Evolutionary conservation across 2,329 filamentous ascomycete genomes (phyloP).

Genomic region (Sporothrix phasma): DNA sequence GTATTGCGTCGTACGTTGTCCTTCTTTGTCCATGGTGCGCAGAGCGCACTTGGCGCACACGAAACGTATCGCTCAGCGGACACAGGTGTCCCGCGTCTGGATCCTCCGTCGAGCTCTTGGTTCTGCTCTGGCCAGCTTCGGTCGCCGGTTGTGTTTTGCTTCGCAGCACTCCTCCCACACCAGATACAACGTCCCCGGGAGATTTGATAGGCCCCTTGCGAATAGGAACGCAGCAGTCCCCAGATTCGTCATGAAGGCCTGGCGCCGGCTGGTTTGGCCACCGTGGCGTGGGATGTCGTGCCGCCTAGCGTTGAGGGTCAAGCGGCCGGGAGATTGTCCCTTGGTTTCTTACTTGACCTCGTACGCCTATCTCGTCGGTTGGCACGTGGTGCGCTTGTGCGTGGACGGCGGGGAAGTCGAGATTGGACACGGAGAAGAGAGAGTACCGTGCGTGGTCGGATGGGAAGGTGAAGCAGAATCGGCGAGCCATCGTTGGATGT

Average conservation of each 20-base stretch:
- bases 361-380: background rate
- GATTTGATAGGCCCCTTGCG: constrained; percentile 16
- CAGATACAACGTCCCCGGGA: constrained; percentile 14
- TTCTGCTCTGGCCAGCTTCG: background rate
- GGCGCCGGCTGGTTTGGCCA: constrained; percentile 8
- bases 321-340: background rate
- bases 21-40: background rate
- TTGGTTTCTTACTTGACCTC: background rate
- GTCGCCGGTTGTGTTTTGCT: background rate
- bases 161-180: constrained; percentile 13
- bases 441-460: background rate
- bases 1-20: too few species aligned
- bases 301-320: constrained; percentile 8
- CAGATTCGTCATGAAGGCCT: constrained; percentile 16
- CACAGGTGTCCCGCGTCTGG: background rate
- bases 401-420: background rate
- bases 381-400: background rate
- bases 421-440: background rate
- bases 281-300: constrained; percentile 14
- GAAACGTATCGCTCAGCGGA: background rate
- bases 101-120: background rate
- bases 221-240: constrained; percentile 17
- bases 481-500: background rate
- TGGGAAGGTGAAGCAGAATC: background rate
- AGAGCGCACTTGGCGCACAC: background rate